Conservation (phyloP, 768 basidiomycete species). For the Trametes elegans region DNA sequence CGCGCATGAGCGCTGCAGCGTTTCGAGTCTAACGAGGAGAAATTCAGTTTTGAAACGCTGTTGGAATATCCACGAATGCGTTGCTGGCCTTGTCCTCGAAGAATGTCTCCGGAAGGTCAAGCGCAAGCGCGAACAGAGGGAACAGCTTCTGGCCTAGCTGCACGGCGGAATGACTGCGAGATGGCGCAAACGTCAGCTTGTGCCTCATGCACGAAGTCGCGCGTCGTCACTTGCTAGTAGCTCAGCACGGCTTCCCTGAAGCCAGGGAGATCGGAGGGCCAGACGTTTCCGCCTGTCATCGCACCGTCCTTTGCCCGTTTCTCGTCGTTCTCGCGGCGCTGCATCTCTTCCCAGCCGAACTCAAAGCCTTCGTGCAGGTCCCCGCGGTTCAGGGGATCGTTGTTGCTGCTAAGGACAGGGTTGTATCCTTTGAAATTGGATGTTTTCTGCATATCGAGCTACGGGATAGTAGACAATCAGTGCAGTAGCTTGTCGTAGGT, state of each 20-base stretch:
- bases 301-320: slow-evolving; percentile 43
- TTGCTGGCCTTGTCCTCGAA: slow-evolving; percentile 62
- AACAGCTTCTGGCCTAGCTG: slow-evolving; percentile 56
- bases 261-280: slow-evolving; percentile 63
- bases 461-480: background rate
- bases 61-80: background rate
- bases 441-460: slow-evolving; percentile 69
- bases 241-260: slow-evolving; percentile 58
- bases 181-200: too few species aligned
- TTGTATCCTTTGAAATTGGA: slow-evolving; percentile 78
- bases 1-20: slow-evolving; percentile 61
- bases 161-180: slow-evolving; percentile 48
- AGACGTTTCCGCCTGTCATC: slow-evolving; percentile 74
- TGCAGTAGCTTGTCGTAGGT: background rate
- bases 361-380: slow-evolving; percentile 93
- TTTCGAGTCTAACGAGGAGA: slow-evolving; percentile 47
- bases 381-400: slow-evolving; percentile 71
- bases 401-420: slow-evolving; percentile 68
- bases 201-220: too few species aligned
- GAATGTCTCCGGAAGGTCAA: slow-evolving; percentile 57
- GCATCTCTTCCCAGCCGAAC: slow-evolving; percentile 68
- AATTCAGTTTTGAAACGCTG: background rate
- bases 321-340: slow-evolving; percentile 28
- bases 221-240: slow-evolving; percentile 80
- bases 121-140: slow-evolving; percentile 67